A percentile compares a stretch with the other conserved stretches of the same genome.
These are phyloP conservation scores for Ulmus americana DNA, from an alignment of 331 rosid species.

Conservation along the genomic window DNA sequence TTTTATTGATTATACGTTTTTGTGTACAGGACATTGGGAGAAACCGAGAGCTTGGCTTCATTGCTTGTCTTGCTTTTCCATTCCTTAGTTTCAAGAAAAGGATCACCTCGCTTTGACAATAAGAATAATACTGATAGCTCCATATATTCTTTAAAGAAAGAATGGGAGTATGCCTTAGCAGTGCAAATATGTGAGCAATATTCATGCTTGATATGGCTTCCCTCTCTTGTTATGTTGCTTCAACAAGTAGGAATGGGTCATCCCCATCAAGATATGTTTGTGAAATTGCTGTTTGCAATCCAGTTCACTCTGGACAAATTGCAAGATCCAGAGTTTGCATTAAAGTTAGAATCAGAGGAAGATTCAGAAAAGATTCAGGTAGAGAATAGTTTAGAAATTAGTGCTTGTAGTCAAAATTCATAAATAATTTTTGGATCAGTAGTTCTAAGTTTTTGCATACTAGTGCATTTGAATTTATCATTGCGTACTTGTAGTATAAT, in stretches of 20 bases:
- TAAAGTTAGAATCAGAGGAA: conserved; percentile 53
- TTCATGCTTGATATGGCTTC: conserved; percentile 75
- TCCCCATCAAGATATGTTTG: conserved; percentile 36
- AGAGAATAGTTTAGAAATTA: conserved; percentile 11
- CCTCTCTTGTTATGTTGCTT: conserved; percentile 58
- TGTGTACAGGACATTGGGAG: conserved; percentile 70
- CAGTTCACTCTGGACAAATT: conserved; percentile 59
- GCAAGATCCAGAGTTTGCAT: conserved; percentile 74
- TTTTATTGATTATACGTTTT: conserved; percentile 13
- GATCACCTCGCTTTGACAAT: conserved; percentile 24
- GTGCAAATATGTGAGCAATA: conserved; percentile 68
- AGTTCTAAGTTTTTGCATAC: neutral
- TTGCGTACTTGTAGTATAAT: neutral
- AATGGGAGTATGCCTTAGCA: conserved; percentile 79
- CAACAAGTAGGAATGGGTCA: conserved; percentile 30
- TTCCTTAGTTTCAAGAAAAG: conserved; percentile 62
- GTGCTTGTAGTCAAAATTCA: neutral
- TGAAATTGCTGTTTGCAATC: conserved; percentile 43
- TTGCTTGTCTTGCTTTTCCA: conserved; percentile 61
- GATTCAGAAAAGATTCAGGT: conserved; percentile 69
- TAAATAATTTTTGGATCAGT: neutral
- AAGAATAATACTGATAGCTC: conserved; percentile 35
- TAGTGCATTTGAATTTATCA: neutral
- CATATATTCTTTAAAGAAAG: conserved; percentile 34
- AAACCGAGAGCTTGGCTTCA: conserved; percentile 67